A percentile compares a stretch with the other conserved stretches of the same genome.
phyloP scores from a whole-genome alignment of 805 yeast species.

The Myxozyma vanderwaltii region DNA sequence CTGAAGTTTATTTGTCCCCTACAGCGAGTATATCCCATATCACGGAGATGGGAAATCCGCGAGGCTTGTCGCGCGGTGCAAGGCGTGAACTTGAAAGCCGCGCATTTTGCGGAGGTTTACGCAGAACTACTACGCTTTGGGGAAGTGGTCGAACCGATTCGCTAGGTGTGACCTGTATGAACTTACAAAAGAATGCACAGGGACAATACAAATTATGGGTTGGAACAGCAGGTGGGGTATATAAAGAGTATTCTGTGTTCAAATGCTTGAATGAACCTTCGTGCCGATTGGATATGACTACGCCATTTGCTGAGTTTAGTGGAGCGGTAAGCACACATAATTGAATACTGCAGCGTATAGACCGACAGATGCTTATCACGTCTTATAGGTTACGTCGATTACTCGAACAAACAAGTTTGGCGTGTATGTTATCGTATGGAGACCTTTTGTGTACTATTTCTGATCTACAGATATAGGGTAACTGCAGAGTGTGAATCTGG shows the following conservation, averaged over 20 bases:
- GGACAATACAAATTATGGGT: conserved; percentile 22
- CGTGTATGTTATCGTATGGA: neutral
- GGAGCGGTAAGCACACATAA: conserved; percentile 19
- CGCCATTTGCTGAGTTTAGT: conserved; percentile 31
- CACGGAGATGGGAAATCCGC: conserved; percentile 5
- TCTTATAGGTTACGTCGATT: conserved; percentile 15
- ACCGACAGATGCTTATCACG: neutral
- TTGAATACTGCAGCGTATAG: neutral
- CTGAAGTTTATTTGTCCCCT: conserved; percentile 1
- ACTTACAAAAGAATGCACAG: conserved; percentile 6
- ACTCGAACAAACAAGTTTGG: conserved; percentile 20
- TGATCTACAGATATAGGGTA: conserved; percentile 7
- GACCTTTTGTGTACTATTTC: neutral
- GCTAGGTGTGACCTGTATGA: conserved; percentile 30
- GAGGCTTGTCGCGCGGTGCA: conserved; percentile 1
- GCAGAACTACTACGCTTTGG: conserved; percentile 20
- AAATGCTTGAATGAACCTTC: conserved; percentile 25
- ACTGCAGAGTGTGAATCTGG: conserved; percentile 18
- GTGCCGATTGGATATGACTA: conserved; percentile 24
- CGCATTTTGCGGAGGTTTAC: conserved; percentile 15
- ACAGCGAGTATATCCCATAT: conserved; percentile 4
- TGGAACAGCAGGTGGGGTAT: conserved; percentile 23
- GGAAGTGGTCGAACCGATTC: conserved; percentile 22
- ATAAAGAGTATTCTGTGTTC: conserved; percentile 19
- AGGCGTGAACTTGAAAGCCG: conserved; percentile 16